Evolutionary conservation across 371 early-diverging fungal species (phyloP).

Genomic region (Nosema muscidifuracis): DNA sequence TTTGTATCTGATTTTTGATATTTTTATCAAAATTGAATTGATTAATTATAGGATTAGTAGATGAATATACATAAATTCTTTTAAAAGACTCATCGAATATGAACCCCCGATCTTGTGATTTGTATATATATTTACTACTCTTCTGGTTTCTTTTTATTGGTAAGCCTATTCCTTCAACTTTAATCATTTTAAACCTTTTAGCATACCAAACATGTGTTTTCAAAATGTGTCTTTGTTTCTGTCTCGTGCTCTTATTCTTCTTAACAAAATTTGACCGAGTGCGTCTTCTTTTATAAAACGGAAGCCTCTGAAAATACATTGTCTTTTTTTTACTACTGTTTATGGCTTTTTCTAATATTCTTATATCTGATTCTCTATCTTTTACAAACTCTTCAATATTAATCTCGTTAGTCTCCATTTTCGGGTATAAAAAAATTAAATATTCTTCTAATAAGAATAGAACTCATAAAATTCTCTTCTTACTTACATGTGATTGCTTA

Average conservation of each 20-base stretch:
- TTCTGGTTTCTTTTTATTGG: conserved; percentile 46
- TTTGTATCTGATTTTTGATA: background rate
- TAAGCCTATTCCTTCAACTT: conserved; percentile 17
- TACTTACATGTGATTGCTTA: too few species aligned
- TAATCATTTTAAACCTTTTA: conserved; percentile 58
- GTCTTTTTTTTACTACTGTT: conserved; percentile 41
- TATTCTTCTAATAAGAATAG: too few species aligned
- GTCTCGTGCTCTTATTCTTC: conserved; percentile 11
- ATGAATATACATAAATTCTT: conserved; percentile 7
- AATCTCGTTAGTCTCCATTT: conserved; percentile 34
- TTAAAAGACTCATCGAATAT: conserved; percentile 55
- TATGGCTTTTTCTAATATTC: conserved; percentile 45
- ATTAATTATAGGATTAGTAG: background rate
- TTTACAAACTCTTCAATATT: conserved; percentile 44
- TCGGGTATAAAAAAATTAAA: background rate
- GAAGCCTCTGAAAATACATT: conserved; percentile 51
- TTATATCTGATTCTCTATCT: conserved; percentile 51
- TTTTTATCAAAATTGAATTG: background rate
- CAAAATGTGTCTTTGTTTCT: conserved; percentile 36
- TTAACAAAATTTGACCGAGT: conserved; percentile 34
- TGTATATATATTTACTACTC: conserved; percentile 53
- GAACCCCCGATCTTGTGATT: conserved; percentile 49
- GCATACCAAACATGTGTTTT: conserved; percentile 56
- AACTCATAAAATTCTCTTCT: too few species aligned
- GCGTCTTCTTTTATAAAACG: conserved; percentile 55